Base-by-base conservation (phyloP, 805 yeast species). In the Ogataea paraovalis region DNA sequence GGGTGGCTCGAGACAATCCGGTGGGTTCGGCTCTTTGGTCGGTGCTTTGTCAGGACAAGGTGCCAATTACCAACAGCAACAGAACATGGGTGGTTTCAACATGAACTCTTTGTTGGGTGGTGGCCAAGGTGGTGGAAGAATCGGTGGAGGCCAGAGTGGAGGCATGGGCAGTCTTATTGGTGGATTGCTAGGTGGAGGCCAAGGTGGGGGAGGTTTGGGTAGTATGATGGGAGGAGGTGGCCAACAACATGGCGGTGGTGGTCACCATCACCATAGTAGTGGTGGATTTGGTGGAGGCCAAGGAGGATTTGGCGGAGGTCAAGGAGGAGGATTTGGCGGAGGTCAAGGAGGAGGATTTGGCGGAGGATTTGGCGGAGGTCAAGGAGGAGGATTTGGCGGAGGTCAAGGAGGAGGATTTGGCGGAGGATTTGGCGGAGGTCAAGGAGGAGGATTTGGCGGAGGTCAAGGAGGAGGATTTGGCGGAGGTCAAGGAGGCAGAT, bases 41-140 rank as follows among this genome's bases (percentile, higher is more conserved):
- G 54, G 61, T 16, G 40, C 52, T 8, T 38, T 64, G 37, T 48
- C 67, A 7, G 52, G 56, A 16, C 47, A 56, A 8, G 66, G 67
- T 40, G 63, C 50, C 19, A 54, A 43, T 43, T 51, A 57, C 1
- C 55, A 56, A 13, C 45, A 49, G 4, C 61, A 57, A 46, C 52
- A 52, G 22, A 45, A 44, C 2, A 53, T 50, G 16, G 67, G 68
- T 41, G 66, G 67, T 2, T 58, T 63, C 47, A 64, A 64, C 39
- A 42, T 63, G 18, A 46, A 53, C 4, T 49, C 63, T 7, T 48
- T 63, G 41, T 34, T 62, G 41, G 53, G 57, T 25, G 56, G 54
- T 42, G 21, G 19, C 13, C 32, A 14, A 14, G 43, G 41, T 33
- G 33, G 38, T 14, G 41, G 28, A 7, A 10, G 32, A 19, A 14